Evolutionary conservation across 352 stramenopile species (phyloP), one percentile per base, ranked within the genome.

Genomic region (Phytophthora kernoviae): DNA sequence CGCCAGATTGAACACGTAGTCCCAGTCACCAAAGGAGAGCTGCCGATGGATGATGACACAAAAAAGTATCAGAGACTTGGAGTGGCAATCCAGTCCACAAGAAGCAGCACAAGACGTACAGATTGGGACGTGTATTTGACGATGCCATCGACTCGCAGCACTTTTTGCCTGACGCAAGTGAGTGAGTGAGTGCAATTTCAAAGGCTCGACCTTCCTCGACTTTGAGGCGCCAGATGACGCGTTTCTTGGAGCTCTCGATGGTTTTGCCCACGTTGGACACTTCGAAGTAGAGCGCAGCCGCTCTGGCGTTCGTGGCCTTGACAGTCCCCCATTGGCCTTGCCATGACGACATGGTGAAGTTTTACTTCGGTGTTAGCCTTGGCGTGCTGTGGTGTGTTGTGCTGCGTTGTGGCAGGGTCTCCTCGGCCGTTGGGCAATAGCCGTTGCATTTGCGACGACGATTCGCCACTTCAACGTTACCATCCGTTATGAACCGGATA

Each of bases 231-330:
- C 84, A 93, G 48, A 88, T 85, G 24, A 92, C 75, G 48, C 84
- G 81, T 61, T 93, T 93, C 73, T 93, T 93, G 37, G 84, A 93
- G 58, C 78, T 87, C 61, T 93, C 84, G 47, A 93, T 86, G 27
- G 83, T 90, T 56, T 93, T 93, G 52, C 84, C 84, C 22, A 93
- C 84, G 48, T 93, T 91, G 53, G 82, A 79, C 53, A 93, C 71
- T 54, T 93, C 79, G 46, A 81, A 88, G 77, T 93, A 93, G 15
- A 91, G 72, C 12, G 82, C 82, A 12, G 66, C 75, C 1, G 84
- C 80, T 54, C 84, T 90, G 65, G 84, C 82, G 51, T 87, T 88
- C 21, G 79, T 65, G 32, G 77, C 78, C 68, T 91, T 93, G 59
- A 90, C 74, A 12, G 73, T 88, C 14, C 75, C 75, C 79, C 82